phyloP scores from a whole-genome alignment of 352 stramenopile genomes.

The Globisporangium sylvaticum region DNA sequence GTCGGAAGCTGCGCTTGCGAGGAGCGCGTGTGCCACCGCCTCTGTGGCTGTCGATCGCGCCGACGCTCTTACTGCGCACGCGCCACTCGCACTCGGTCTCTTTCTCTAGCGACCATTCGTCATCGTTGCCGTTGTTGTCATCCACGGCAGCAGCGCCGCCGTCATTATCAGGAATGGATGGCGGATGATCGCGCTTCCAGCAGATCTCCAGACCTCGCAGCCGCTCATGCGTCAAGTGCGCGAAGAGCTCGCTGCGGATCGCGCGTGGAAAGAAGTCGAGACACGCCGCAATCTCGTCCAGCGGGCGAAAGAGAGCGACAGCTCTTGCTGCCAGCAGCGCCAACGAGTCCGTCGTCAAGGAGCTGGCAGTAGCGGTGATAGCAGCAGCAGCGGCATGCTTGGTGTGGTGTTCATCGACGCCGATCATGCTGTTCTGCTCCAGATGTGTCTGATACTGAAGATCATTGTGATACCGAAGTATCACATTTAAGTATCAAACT shows the following conservation, averaged over 20 bases:
- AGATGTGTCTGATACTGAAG: neutral
- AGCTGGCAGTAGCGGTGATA: neutral
- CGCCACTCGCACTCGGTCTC: constrained; percentile 19
- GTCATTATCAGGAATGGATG: neutral
- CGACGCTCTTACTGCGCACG: constrained; percentile 6
- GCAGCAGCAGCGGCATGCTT: neutral
- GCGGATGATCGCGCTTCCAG: constrained; percentile 18
- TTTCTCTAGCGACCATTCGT: constrained; percentile 13
- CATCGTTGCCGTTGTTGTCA: no score
- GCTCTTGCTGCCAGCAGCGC: constrained; percentile 26
- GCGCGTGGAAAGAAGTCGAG: constrained; percentile 38
- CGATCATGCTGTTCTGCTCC: neutral
- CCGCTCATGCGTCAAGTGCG: constrained; percentile 33
- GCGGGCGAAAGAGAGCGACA: constrained; percentile 26
- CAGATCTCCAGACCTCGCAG: constrained; percentile 46
- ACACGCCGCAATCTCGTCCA: constrained; percentile 36
- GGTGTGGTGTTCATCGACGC: neutral
- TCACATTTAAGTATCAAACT: neutral
- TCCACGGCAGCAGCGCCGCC: constrained; percentile 20
- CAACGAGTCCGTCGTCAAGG: constrained; percentile 8
- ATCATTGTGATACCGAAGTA: neutral
- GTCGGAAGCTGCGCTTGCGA: constrained; percentile 33
- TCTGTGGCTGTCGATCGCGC: neutral
- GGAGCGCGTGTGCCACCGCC: neutral
- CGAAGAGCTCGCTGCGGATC: constrained; percentile 41